phyloP scores from a whole-genome alignment of 129 eudicot genomes.

The Deinandra increscens region DNA sequence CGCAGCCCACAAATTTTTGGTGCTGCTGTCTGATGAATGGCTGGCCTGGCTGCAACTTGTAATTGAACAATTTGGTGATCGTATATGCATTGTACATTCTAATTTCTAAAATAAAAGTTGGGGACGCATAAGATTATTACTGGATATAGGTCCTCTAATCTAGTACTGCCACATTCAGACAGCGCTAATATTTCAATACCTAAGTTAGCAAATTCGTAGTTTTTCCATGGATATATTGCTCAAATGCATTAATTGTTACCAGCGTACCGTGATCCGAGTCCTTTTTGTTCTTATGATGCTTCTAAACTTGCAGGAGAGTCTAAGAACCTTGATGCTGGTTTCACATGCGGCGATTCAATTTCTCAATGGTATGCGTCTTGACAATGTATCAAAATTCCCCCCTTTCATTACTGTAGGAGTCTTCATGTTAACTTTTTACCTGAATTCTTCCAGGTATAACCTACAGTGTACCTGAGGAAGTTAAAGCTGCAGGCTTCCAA shows the following conservation, averaged over 20 bases:
- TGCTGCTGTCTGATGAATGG: too few relatives aligned
- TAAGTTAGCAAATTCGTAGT: background rate
- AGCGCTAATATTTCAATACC: background rate
- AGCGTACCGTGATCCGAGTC: background rate
- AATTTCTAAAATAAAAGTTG: background rate
- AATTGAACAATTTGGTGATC: background rate
- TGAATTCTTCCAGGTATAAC: conserved; percentile 59
- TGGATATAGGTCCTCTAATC: background rate
- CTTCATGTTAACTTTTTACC: conserved; percentile 10
- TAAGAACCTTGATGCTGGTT: conserved; percentile 86
- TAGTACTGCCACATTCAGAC: background rate
- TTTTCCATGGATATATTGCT: conserved; percentile 1
- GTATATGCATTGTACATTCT: background rate
- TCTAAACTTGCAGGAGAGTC: conserved; percentile 62
- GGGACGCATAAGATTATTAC: background rate
- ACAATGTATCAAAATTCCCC: background rate
- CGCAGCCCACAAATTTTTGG: too few relatives aligned
- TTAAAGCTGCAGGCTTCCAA: conserved; percentile 74
- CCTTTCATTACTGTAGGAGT: conserved; percentile 9
- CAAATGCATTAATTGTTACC: conserved; percentile 8
- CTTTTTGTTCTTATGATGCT: conserved; percentile 20
- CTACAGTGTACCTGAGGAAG: conserved; percentile 71
- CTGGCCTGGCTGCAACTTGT: background rate
- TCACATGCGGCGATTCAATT: conserved; percentile 95
- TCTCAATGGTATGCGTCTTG: conserved; percentile 53